A percentile compares a stretch with the other conserved stretches of the same genome.
phyloP scores from a whole-genome alignment of 2,329 filamentous ascomycete species.

The Sclerotinia nivalis region DNA sequence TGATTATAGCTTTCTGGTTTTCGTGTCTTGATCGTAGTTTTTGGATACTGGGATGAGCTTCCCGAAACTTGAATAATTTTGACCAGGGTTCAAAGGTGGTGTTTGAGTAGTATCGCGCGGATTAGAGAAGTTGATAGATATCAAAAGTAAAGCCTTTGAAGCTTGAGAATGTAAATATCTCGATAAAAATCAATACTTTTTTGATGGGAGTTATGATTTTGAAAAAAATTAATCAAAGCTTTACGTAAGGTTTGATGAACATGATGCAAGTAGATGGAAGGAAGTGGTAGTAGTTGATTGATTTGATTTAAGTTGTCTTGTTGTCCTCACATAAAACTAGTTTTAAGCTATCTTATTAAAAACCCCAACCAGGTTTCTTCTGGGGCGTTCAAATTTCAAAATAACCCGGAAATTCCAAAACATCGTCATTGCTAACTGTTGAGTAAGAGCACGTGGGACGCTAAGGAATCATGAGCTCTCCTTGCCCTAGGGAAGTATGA shows the following conservation, averaged over 20 bases:
- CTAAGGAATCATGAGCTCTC: neutral
- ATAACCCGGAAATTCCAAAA: neutral
- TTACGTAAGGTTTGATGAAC: conserved; percentile 4
- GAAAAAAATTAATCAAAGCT: neutral
- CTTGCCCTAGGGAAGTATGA: neutral
- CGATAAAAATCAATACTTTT: neutral
- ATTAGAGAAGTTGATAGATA: neutral
- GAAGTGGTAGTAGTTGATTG: neutral
- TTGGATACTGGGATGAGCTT: conserved; percentile 3
- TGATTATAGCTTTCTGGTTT: neutral
- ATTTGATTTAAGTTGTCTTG: neutral
- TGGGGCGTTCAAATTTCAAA: neutral
- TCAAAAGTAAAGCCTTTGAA: neutral
- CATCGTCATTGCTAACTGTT: conserved; percentile 7
- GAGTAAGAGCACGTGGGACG: conserved; percentile 14
- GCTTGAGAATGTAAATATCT: neutral
- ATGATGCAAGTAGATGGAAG: neutral
- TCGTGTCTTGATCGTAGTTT: neutral
- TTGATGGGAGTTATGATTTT: neutral
- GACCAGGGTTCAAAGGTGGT: conserved; percentile 6
- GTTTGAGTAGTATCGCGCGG: neutral
- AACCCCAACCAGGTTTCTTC: neutral
- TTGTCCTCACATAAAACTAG: conserved; percentile 22
- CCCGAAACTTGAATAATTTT: conserved; percentile 13
- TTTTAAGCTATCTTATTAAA: conserved; percentile 6